phyloP scores from a whole-genome alignment of 2,329 filamentous ascomycete species.

The Aspergillus fructus region DNA sequence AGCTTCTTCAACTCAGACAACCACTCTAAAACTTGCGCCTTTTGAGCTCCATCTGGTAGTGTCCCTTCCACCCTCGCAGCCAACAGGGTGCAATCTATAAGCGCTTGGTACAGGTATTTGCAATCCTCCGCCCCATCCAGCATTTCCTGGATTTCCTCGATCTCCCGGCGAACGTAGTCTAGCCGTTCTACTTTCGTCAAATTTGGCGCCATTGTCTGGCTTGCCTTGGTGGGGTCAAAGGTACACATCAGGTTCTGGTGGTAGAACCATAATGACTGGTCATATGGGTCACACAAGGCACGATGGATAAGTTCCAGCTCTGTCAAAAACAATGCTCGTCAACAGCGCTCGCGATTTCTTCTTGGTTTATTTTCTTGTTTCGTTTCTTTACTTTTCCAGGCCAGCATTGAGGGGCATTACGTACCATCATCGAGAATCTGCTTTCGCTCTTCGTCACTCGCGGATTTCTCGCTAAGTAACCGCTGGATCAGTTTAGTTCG shows the following conservation, averaged over 20 bases:
- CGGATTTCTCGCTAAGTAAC: conserved; percentile 68
- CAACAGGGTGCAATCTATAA: conserved; percentile 73
- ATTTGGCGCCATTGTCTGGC: conserved; percentile 62
- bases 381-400: background rate
- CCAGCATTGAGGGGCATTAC: conserved; percentile 12
- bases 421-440: conserved; percentile 70
- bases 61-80: conserved; percentile 50
- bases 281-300: conserved; percentile 84
- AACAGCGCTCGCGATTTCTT: background rate
- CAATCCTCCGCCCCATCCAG: conserved; percentile 66
- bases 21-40: conserved; percentile 55
- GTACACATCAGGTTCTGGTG: conserved; percentile 82
- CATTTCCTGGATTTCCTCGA: conserved; percentile 70
- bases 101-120: conserved; percentile 87
- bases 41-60: conserved; percentile 43
- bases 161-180: conserved; percentile 66
- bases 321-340: conserved; percentile 23
- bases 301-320: conserved; percentile 75
- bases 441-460: conserved; percentile 62
- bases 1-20: conserved; percentile 65
- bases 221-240: conserved; percentile 52
- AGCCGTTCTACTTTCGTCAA: conserved; percentile 62
- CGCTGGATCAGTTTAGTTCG: conserved; percentile 79
- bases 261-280: conserved; percentile 97
- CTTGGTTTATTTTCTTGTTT: background rate